Evolutionary conservation across 176 grass and related monocot species (phyloP), one percentile per base, ranked within the genome.

Genomic region (Oryza rufipogon): DNA sequence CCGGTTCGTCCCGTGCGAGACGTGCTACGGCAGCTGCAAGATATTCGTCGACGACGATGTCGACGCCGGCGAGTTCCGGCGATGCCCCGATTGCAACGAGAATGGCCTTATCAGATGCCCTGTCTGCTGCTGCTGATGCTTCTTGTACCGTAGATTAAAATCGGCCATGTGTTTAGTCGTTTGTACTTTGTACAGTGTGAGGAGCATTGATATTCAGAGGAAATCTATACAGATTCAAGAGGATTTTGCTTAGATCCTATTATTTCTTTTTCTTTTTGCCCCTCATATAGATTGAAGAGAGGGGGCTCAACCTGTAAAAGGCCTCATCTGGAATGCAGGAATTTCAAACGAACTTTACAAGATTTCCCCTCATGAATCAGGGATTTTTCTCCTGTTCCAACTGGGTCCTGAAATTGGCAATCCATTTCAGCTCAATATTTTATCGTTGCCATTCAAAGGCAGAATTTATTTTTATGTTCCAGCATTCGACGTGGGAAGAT

Each of bases 41-140:
- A n/a, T 97, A 30, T 94, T 86, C 54, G 72, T 91, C 22, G 88
- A 91, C 45, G 74, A 71, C 22, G 77, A 80, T 0, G 75, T 41
- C 2, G 80, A 52, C n/a, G 82, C 1, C 68, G 77, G 81, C 47
- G 80, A 86, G 64, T 94, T 94, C 76, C 86, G 77, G 76, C 78
- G 88, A 22, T 97, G 95, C 74, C 60, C 84, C n/a, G 88, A 92
- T 36, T 94, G 95, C 91, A 94, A 97, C 16, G 92, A 97, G 86
- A 90, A 94, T 67, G 95, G 95, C 2, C 87, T 94, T 75, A 67
- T 97, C 30, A 80, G 90, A 56, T 92, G 92, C 68, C 84, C 88
- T 11, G 85, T 91, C n/a, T 97, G 92, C 51, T 82, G 86, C 75
- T 94, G 71, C 54, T 77, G 77, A 89, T 84, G 23, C 47, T 54